Percentiles rank a stretch among this genome's conserved stretches.
Conservation (phyloP, 2,329 filamentous ascomycete genomes). For the Aspergillus tamarii region DNA sequence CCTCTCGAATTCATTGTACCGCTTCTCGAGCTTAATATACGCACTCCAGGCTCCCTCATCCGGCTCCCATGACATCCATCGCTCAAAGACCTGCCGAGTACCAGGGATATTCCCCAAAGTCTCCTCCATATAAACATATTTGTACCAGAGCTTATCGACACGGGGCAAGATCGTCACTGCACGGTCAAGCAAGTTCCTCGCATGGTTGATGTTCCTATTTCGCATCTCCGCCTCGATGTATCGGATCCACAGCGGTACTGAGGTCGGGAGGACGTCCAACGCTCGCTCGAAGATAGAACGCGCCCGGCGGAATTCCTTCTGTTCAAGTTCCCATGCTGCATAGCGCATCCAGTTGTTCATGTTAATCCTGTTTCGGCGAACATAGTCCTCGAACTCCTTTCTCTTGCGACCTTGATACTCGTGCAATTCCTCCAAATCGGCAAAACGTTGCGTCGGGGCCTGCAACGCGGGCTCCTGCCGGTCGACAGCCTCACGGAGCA, state of each 20-base stretch:
- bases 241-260: constrained; percentile 83
- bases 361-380: constrained; percentile 88
- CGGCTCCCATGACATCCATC: constrained; percentile 98
- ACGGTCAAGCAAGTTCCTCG: constrained; percentile 88
- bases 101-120: constrained; percentile 93
- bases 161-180: constrained; percentile 90
- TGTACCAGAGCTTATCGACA: constrained; percentile 98
- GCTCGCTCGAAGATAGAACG: constrained; percentile 93
- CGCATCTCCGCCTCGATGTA: constrained; percentile 98
- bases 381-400: constrained; percentile 97
- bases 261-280: constrained; percentile 86
- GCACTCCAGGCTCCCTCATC: constrained; percentile 94
- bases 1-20: constrained; percentile 87
- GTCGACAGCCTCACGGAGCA: constrained; percentile 95
- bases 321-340: constrained; percentile 94
- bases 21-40: constrained; percentile 96
- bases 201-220: constrained; percentile 92
- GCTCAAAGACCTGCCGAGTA: constrained; percentile 90
- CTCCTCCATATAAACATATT: constrained; percentile 99
- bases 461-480: constrained; percentile 87
- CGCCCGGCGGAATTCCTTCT: constrained; percentile 93
- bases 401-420: constrained; percentile 95
- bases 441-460: constrained; percentile 91
- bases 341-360: constrained; percentile 99
- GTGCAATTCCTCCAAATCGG: constrained; percentile 95